Percentiles rank a stretch among this genome's conserved stretches.
phyloP scores from a whole-genome alignment of 2,329 filamentous ascomycete genomes.

The Sodiomyces alkalinus region DNA sequence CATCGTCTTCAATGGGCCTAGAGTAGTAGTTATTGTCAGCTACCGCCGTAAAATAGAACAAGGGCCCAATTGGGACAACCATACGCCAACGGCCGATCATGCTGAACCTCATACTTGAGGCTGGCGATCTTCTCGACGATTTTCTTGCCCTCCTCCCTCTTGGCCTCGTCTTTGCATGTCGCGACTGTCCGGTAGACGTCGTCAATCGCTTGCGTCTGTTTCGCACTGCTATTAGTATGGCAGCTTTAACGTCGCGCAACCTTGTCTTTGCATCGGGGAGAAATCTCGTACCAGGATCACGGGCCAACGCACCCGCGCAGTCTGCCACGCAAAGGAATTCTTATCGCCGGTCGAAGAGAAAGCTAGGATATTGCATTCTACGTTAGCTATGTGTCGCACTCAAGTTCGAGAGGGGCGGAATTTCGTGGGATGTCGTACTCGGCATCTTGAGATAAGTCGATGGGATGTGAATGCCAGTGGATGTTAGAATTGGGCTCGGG shows the following conservation, averaged over 20 bases:
- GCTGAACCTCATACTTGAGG: constrained; percentile 91
- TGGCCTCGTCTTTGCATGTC: constrained; percentile 40
- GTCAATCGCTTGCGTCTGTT: constrained; percentile 78
- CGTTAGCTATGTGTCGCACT: too few relatives aligned
- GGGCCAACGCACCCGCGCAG: constrained; percentile 81
- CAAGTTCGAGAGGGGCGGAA: too few relatives aligned
- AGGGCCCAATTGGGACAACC: too few relatives aligned
- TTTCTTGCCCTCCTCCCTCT: constrained; percentile 59
- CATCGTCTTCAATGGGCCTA: constrained; percentile 65
- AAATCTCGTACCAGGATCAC: constrained; percentile 58
- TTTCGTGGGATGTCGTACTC: too few relatives aligned
- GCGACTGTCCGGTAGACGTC: constrained; percentile 64
- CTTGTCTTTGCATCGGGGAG: not conserved
- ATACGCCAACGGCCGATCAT: constrained; percentile 67
- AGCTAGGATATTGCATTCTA: constrained; percentile 29
- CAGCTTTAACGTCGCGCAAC: too few relatives aligned
- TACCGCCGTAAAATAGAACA: not conserved
- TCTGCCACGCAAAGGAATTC: constrained; percentile 74
- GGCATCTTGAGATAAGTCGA: too few relatives aligned
- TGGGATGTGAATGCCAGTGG: too few relatives aligned
- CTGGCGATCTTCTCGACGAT: constrained; percentile 66
- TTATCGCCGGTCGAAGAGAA: constrained; percentile 67
- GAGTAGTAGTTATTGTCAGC: too few relatives aligned
- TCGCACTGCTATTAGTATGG: constrained; percentile 9
- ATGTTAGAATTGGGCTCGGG: constrained; percentile 1